Base-by-base conservation (phyloP, 2,329 filamentous ascomycete species). In the Sordariomycetes sp. region DNA sequence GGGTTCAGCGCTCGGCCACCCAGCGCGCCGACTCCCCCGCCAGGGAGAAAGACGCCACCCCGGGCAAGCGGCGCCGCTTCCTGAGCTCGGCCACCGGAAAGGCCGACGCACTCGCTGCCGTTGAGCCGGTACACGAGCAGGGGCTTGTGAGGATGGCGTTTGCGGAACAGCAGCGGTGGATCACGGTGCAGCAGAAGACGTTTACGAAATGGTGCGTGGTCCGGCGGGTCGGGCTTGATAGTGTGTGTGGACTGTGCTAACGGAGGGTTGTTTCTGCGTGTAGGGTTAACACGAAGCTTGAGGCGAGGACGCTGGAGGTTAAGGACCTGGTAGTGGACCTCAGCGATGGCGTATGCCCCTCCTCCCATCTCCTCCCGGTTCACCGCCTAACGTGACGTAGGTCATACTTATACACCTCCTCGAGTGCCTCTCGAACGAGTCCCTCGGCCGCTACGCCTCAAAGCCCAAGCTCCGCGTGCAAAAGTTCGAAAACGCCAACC, bases 401-500 rank as follows among this genome's bases (percentile, higher is more conserved):
- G 89, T 97, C 64, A 85, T 95, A 65, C 87, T 99, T 64, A 96
- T 99, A 69, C 94, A 99, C 74, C 85, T 99, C 55, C 88, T 99
- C 67, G 94, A 99, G 78, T 94, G 94, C 70, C 87, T 99, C 57
- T 95, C 92, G 61, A 87, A 87, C 69, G 94, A 97, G 73, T 96
- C 92, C 8, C 87, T 99, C 61, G 94, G 94, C 64, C 89, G 93
- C 71, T 99, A 99, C 82, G 94, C 94, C 62, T 89, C 93, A 58
- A 95, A 93, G 67, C 94, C 94, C 46, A 97, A 96, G 75, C 80
- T 99, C 65, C 90, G 94, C 59, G 94, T 99, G 57, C 94, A 99
- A 76, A 87, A 86, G 65, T 99, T 97, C 73, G 94, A 99, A 72
- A 99, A 99, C 81, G 93, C 94, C 71, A 97, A 97, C 76, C 87